These are phyloP conservation scores for Eutreptiella sp. DNA, from an alignment of 208 protist genomes.

Conservation along the genomic window DNA sequence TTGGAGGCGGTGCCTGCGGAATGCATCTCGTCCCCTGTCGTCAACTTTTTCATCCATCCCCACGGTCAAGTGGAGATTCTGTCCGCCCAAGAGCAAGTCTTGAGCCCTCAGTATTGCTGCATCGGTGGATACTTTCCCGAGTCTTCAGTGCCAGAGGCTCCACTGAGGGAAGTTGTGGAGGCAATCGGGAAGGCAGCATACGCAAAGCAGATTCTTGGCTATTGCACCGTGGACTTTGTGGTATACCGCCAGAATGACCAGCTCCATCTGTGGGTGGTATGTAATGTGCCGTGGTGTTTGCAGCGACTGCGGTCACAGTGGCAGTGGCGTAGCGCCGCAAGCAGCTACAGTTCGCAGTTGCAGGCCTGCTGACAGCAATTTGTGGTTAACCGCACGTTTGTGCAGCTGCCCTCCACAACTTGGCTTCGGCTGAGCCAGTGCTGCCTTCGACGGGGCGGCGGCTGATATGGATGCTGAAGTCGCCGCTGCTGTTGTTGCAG, in stretches of 20 bases:
- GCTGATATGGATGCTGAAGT: too few relatives aligned
- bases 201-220: constrained; percentile 1
- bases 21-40: constrained; percentile 48
- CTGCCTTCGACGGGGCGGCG: too few relatives aligned
- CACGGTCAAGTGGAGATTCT: constrained; percentile 57
- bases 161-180: not conserved
- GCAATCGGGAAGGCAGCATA: not conserved
- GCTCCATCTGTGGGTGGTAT: not conserved
- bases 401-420: too few relatives aligned
- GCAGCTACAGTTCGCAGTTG: too few relatives aligned
- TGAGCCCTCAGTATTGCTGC: constrained; percentile 69
- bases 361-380: too few relatives aligned
- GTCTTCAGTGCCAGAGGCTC: constrained; percentile 9
- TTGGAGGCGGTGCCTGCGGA: constrained; percentile 71
- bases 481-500: too few relatives aligned
- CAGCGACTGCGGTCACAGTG: too few relatives aligned
- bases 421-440: too few relatives aligned
- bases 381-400: too few relatives aligned
- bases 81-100: constrained; percentile 73
- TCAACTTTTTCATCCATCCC: constrained; percentile 73
- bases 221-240: not conserved
- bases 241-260: not conserved
- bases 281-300: too few relatives aligned
- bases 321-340: too few relatives aligned
- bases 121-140: constrained; percentile 62